A percentile compares a stretch with the other conserved stretches of the same genome.
Evolutionary conservation across 306 rosid species (phyloP).

Genomic region (Ammopiptanthus mongolicus): DNA sequence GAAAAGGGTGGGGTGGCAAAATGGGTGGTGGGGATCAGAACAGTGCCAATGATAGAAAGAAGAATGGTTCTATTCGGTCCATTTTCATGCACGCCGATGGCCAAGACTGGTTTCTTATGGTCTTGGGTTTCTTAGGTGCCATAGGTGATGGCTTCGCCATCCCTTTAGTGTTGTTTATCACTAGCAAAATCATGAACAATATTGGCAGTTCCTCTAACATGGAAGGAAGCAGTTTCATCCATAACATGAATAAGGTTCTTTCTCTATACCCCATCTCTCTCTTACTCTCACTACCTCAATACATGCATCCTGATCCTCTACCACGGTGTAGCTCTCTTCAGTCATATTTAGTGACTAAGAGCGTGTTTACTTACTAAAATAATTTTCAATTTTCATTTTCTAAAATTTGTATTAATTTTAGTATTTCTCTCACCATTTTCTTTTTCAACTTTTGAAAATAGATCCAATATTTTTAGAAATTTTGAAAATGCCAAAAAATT

Average conservation of each 20-base stretch:
- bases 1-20: neutral
- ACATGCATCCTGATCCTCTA: no score
- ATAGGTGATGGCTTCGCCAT: conserved; percentile 63
- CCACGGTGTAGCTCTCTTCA: no score
- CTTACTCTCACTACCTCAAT: no score
- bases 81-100: conserved; percentile 80
- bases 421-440: no score
- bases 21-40: conserved; percentile 25
- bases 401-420: no score
- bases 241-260: conserved; percentile 30
- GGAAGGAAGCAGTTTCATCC: neutral
- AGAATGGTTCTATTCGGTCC: conserved; percentile 43
- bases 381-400: no score
- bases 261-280: neutral
- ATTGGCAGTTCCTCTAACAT: conserved; percentile 18
- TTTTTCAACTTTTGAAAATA: no score
- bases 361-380: no score
- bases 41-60: conserved; percentile 12
- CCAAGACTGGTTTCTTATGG: conserved; percentile 49
- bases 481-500: no score
- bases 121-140: conserved; percentile 58
- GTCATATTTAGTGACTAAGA: no score
- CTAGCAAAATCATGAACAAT: conserved; percentile 35
- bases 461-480: no score
- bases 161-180: conserved; percentile 41